Evolutionary conservation across 148 eudicot species (phyloP), one percentile per base, ranked within the genome.

Genomic region (Heliosperma pusillum): DNA sequence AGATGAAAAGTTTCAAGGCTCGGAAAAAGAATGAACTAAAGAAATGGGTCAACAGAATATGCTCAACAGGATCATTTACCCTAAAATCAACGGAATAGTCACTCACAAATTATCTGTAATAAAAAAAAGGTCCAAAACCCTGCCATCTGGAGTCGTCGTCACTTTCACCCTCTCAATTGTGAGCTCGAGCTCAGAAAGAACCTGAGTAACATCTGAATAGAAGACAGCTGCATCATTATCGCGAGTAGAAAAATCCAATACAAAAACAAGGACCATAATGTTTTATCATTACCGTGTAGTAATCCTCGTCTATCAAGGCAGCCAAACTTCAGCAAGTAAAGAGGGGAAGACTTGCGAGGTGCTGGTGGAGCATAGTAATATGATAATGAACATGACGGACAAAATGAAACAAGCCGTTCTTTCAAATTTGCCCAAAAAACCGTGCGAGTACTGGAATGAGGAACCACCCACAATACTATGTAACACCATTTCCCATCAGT

Each of bases 401-500:
- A 92, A 16, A 87, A 79, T 3, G 89, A 83, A 29, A 84, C 66
- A 44, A 92, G 92, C 52, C 90, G 89, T 40, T 88, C 86, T 76
- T 92, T 88, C 73, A 92, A 74, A 81, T 86, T 89, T 19, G 79
- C 66, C 97, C 92, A 89, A 70, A 86, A 79, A 26, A 88, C 82
- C 20, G 56, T 73, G 57, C 42, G 64, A 13, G 84, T 83, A 62
- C 78, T 85, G n/a, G 86, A 81, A 76, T 86, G 87, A 65, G 94
- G 92, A 76, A 84, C 74, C 71, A 88, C 90, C 97, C 94, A 89
- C 64, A 89, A 63, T 50, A 92, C 88, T 67, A 92, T 60, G 67
- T 85, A 88, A 77, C 97, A 89, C 94, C 97, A 92, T 83, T 80
- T 85, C 45, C 97, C 94, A 85, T 92, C 91, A n/a, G 92, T 92